These are phyloP conservation scores for Pythium sukuiense DNA, from an alignment of 352 stramenopile species.

Conservation along the genomic window DNA sequence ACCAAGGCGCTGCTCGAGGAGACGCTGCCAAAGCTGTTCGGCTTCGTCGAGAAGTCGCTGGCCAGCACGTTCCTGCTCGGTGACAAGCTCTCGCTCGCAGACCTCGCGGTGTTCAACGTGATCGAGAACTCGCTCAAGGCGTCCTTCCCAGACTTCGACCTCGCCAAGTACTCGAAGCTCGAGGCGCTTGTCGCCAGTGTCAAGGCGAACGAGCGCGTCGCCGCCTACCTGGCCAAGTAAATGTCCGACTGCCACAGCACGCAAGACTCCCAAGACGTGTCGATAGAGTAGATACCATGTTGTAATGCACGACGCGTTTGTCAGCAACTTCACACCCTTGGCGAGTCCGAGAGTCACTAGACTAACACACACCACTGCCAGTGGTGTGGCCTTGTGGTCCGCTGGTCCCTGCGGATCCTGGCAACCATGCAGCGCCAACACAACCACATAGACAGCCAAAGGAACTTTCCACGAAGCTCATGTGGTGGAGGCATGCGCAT, in stretches of 20 bases:
- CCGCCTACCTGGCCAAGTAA: slow-evolving; percentile 34
- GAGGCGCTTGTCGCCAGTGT: slow-evolving; percentile 21
- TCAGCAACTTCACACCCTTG: too few relatives aligned
- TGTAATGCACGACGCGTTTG: slow-evolving; percentile 4
- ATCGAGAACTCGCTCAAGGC: slow-evolving; percentile 39
- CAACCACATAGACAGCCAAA: too few relatives aligned
- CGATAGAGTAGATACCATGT: neutral
- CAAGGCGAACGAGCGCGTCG: slow-evolving; percentile 26
- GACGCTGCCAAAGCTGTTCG: slow-evolving; percentile 38
- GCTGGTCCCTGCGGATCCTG: too few relatives aligned
- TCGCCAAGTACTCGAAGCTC: slow-evolving; percentile 30
- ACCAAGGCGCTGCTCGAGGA: slow-evolving; percentile 43
- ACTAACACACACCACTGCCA: too few relatives aligned
- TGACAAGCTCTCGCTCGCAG: slow-evolving; percentile 38
- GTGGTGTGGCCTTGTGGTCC: too few relatives aligned
- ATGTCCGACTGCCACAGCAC: neutral
- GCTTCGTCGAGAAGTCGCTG: slow-evolving; percentile 43
- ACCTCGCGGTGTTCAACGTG: slow-evolving; percentile 48
- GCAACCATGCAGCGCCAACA: too few relatives aligned
- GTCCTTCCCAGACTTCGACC: slow-evolving; percentile 28
- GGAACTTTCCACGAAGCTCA: too few relatives aligned
- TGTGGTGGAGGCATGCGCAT: too few relatives aligned
- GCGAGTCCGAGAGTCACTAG: too few relatives aligned
- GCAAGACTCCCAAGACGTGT: neutral
- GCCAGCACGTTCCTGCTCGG: slow-evolving; percentile 52